phyloP scores from a whole-genome alignment of 192 early-diverging fungal genomes.

The Coemansia sp. region DNA sequence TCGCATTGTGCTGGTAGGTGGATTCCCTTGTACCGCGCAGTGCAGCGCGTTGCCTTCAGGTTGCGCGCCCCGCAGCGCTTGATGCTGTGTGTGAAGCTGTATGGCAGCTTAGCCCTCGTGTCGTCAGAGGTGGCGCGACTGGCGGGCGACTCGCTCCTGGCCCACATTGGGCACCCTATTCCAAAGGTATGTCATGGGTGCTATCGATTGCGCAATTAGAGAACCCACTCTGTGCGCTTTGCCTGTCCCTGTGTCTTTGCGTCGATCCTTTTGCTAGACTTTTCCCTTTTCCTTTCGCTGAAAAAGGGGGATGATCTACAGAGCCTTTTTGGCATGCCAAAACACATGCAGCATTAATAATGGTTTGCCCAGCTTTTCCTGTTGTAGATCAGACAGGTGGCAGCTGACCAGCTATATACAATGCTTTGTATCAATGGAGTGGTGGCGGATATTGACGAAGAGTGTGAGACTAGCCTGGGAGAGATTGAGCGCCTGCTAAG shows the following conservation, averaged over 20 bases:
- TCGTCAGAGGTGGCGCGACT: slow-evolving; percentile 22
- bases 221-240: neutral
- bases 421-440: slow-evolving; percentile 45
- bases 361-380: slow-evolving; percentile 3
- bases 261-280: slow-evolving; percentile 8
- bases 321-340: neutral
- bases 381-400: slow-evolving; percentile 51
- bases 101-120: slow-evolving; percentile 39
- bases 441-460: slow-evolving; percentile 15
- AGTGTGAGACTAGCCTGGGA: slow-evolving; percentile 4
- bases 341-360: slow-evolving; percentile 5
- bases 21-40: slow-evolving; percentile 36
- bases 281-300: slow-evolving; percentile 1
- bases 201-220: neutral
- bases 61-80: slow-evolving; percentile 39
- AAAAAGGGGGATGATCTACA: slow-evolving; percentile 1
- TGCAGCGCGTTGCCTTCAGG: slow-evolving; percentile 42
- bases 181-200: slow-evolving; percentile 23
- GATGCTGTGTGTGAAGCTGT: slow-evolving; percentile 48
- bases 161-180: slow-evolving; percentile 38
- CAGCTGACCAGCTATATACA: slow-evolving; percentile 45
- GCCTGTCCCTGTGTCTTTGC: neutral
- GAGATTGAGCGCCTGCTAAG: slow-evolving; percentile 33
- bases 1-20: slow-evolving; percentile 14
- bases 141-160: slow-evolving; percentile 32